Evolutionary conservation across 2,329 filamentous ascomycete species (phyloP).

Genomic region (Ophiosphaerella narmari): DNA sequence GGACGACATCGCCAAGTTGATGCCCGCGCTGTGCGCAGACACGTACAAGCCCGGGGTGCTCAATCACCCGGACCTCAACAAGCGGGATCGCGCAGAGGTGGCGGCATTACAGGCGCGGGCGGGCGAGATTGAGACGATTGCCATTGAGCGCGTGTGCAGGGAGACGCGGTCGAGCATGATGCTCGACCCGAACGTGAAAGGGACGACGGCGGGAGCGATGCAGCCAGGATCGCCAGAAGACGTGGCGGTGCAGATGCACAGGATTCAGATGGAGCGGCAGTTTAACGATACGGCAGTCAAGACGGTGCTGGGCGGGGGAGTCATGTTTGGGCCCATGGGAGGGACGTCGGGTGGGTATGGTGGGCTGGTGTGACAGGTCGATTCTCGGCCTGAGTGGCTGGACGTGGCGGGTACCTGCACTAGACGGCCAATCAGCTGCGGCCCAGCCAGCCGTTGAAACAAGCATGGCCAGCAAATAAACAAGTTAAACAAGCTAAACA

Average conservation of each 20-base stretch:
- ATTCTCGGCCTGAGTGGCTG: too few relatives aligned
- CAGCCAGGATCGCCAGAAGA: constrained; percentile 14
- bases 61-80: constrained; percentile 39
- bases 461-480: too few relatives aligned
- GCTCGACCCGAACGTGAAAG: constrained; percentile 9
- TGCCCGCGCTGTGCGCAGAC: constrained; percentile 35
- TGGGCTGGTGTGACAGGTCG: constrained; percentile 6
- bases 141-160: constrained; percentile 34
- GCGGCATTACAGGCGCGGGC: constrained; percentile 30
- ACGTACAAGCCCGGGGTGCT: constrained; percentile 37
- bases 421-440: too few relatives aligned
- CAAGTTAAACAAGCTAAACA: too few relatives aligned
- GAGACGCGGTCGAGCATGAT: constrained; percentile 36
- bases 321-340: constrained; percentile 11
- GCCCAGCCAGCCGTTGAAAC: too few relatives aligned
- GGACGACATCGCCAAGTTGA: constrained; percentile 32
- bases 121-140: constrained; percentile 25
- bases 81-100: constrained; percentile 30
- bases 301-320: constrained; percentile 14
- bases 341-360: constrained; percentile 16
- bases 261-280: constrained; percentile 17
- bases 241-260: constrained; percentile 19
- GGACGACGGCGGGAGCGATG: neutral
- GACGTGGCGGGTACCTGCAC: too few relatives aligned
- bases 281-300: constrained; percentile 19